Base-by-base conservation (phyloP, 2,329 filamentous ascomycete genomes). In the Alternaria arborescens region DNA sequence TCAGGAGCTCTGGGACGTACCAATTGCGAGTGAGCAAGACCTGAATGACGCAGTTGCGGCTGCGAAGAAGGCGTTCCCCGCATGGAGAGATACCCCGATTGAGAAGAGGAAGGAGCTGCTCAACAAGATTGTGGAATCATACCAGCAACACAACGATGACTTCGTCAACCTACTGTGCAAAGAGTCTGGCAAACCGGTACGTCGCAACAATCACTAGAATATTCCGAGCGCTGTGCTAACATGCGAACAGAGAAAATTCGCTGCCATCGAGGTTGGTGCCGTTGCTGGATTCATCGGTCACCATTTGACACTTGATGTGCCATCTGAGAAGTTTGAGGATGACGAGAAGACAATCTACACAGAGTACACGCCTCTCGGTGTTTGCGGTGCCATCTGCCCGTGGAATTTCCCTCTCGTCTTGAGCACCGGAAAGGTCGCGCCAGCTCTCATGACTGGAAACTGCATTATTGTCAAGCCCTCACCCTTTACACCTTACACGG, bases 401-500 rank as follows among this genome's bases (percentile, higher is more conserved):
- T 85, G 82, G 78, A 85, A 84, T 74, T 83, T 84, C 61, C 86
- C 87, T 5, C 72, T 89, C n/a, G 70, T 83, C 22, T 74, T 87
- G 3, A 81, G 80, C 6, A 71, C 82, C 8, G 80, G 81, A 54
- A 90, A 90, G 73, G 78, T 89, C 26, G 83, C 81, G 1, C 84
- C 86, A 0, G 85, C 85, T 2, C 70, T 90, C 0, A 63, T 88
- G 36, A 86, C 87, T 0, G 86, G 86, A 10, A 87, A 87, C 62
- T 75, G 78, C 14, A 75, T 88, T 42, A 86, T 88, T 52, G 73
- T 87, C 62, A 88, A 88, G 74, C 85, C 85, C 3, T 87, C 84
- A 42, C 82, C 72, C 61, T 87, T 84, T 71, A 87, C 86, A 0
- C 86, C 86, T 6, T 88, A 88, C 74, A 82, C 81, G 2, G 78